Percentiles rank a stretch among this genome's conserved stretches.
Evolutionary conservation across 2,329 filamentous ascomycete genomes (phyloP).

Genomic region (Pseudomassariella vexata): DNA sequence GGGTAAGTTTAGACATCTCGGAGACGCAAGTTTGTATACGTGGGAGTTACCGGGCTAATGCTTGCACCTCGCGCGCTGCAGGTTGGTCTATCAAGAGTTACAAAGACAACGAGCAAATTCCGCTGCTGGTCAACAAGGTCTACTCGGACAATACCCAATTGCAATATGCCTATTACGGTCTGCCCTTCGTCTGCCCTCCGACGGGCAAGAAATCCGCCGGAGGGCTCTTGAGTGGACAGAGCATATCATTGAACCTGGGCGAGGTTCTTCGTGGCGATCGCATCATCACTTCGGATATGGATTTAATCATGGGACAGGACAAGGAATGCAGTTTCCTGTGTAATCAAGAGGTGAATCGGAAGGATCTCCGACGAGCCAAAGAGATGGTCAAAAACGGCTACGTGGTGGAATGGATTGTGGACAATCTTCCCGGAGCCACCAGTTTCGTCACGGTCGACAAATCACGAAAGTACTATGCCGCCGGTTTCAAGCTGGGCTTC

Average conservation of each 20-base stretch:
- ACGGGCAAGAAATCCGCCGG: conserved; percentile 62
- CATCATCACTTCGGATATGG: conserved; percentile 79
- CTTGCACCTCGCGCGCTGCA: conserved; percentile 17
- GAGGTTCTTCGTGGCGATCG: conserved; percentile 84
- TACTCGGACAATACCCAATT: conserved; percentile 85
- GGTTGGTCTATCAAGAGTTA: conserved; percentile 84
- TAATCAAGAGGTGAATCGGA: conserved; percentile 57
- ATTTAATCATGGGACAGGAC: conserved; percentile 72
- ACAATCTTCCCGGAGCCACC: conserved; percentile 84
- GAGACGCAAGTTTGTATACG: conserved; percentile 10
- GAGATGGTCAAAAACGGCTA: conserved; percentile 74
- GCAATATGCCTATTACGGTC: conserved; percentile 87
- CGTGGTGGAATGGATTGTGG: conserved; percentile 89
- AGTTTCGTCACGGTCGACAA: conserved; percentile 85
- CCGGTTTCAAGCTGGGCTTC: conserved; percentile 84
- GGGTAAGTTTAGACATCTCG: conserved; percentile 51
- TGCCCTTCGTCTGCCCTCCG: conserved; percentile 81
- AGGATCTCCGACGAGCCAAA: conserved; percentile 61
- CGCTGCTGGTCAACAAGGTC: conserved; percentile 86
- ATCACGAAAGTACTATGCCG: conserved; percentile 79
- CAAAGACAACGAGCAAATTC: conserved; percentile 67
- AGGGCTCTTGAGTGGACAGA: conserved; percentile 68
- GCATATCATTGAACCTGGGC: conserved; percentile 75
- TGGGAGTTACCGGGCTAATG: conserved; percentile 4
- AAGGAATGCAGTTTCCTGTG: conserved; percentile 69